Base-by-base conservation (phyloP, 2,329 filamentous ascomycete genomes). In the Myrmaecium sp. region DNA sequence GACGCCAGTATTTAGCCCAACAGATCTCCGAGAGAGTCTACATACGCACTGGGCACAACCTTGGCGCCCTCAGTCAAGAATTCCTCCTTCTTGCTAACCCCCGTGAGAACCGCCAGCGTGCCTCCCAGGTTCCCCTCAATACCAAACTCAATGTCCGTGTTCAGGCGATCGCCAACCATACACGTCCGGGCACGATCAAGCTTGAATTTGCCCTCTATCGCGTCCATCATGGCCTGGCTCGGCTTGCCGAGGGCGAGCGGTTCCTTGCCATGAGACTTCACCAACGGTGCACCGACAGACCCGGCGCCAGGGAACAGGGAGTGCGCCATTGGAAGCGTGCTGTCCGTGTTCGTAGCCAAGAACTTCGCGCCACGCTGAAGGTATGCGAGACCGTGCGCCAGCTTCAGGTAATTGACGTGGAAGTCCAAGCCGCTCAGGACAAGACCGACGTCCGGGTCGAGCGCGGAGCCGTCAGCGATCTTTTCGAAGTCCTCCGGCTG, bases 211-310 rank as follows among this genome's bases (percentile, higher is more conserved):
- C 86, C 86, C 60, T 95, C 86, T 30, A 98, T 78, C 3, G 89
- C 83, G 51, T 95, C 86, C 86, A 98, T 93, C 89, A 98, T 98
- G 4, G 86, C 86, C 58, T 93, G 83, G 48, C 82, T 93, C 3
- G 89, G 89, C 58, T 98, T 98, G 1, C 89, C 89, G 21, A 95
- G 58, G 3, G 80, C 73, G 17, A 82, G 54, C 1, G 89, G 86
- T 41, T 77, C 63, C 47, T 69, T 55, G 3, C 64, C 64, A 11
- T 55, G 57, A 4, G 58, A 57, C 36, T 77, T 76, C 28, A 75
- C 62, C 32, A 98, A 55, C 2, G 83, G 81, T 14, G 80, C 71
- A 26, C 75, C 74, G 36, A 81, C 74, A 2, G 80, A 76, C 1
- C 89, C 89, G 1, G 89, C 89, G 5, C 89, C 89, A 2, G 89